Base-by-base conservation (phyloP, 805 yeast species). In the Schizosaccharomyces cryophilus region DNA sequence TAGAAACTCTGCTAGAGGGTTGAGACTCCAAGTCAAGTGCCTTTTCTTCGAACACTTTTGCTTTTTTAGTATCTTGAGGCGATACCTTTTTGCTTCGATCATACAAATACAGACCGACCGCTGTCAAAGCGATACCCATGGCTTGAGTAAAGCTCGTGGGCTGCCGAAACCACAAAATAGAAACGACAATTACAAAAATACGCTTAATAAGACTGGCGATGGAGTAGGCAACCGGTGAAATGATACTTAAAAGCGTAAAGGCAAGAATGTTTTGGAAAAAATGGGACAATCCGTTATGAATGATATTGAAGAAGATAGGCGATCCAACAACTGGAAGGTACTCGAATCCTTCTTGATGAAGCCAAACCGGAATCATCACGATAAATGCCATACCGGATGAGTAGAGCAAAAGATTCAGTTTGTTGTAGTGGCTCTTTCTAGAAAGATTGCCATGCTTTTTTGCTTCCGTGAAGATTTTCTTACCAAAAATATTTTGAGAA, bases 151-250 rank as follows among this genome's bases (percentile, higher is more conserved):
- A 61, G 1, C 71, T 64, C 21, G 74, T 73, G 31, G 62, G 65
- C 65, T 75, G 77, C 30, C 83, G 83, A 45, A 76, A 77, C 75
- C 77, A 78, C 51, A 84, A 62, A 73, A 89, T 85, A 66, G 95
- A 85, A 0, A 83, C 83, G 1, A 84, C 77, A 54, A 88, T 87
- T 38, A 88, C 80, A 0, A 86, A 84, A n/a, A 88, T 84, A 67
- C 95, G 80, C 72, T 88, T 88, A 80, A 88, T 78, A 79, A 88
- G 78, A 54, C 86, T 81, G 2, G 95, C 95, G 62, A 88, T 82
- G 1, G 94, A 84, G 71, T 87, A 88, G 2, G 93, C 80, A 13
- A 88, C 82, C 0, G 96, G 86, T 2, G 95, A 85, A 5, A 88
- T 77, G 68, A 83, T 78, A 24, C 95, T 93, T 56, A 88, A 72